These are phyloP conservation scores for Ophiostoma sp. DNA, from an alignment of 2,329 filamentous ascomycete species.

Conservation along the genomic window DNA sequence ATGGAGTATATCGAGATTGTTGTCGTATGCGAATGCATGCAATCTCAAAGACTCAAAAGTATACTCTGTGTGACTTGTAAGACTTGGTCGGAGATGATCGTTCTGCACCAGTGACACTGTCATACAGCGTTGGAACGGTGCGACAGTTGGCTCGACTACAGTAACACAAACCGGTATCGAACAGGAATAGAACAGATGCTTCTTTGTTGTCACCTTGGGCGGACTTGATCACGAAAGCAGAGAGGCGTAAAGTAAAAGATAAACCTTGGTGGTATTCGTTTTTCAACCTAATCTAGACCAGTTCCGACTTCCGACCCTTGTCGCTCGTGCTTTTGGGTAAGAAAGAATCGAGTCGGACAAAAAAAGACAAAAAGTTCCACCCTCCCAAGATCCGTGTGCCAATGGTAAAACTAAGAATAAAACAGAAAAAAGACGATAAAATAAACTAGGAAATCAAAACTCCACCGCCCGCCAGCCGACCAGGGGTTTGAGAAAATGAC, in stretches of 20 bases:
- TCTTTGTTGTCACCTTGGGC: no score
- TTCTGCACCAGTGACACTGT: no score
- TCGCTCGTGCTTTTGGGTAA: background rate
- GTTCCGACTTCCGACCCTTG: background rate
- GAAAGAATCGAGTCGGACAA: constrained; percentile 5
- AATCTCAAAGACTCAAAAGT: no score
- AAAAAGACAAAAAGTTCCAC: constrained; percentile 1
- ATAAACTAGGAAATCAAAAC: background rate
- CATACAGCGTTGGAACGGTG: no score
- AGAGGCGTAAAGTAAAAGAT: background rate
- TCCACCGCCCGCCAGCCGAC: constrained; percentile 3
- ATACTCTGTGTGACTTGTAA: no score
- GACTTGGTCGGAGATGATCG: no score
- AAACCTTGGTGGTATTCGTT: background rate
- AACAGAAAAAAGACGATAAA: background rate
- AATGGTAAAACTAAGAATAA: background rate
- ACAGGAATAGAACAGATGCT: no score
- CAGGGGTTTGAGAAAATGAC: background rate
- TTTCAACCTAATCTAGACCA: background rate
- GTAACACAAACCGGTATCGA: no score
- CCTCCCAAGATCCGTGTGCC: background rate
- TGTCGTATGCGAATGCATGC: no score
- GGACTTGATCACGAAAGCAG: background rate
- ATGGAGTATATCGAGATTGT: background rate
- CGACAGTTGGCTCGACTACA: no score